phyloP scores from a whole-genome alignment of 345 rosid species.

The Bruguiera parviflora region DNA sequence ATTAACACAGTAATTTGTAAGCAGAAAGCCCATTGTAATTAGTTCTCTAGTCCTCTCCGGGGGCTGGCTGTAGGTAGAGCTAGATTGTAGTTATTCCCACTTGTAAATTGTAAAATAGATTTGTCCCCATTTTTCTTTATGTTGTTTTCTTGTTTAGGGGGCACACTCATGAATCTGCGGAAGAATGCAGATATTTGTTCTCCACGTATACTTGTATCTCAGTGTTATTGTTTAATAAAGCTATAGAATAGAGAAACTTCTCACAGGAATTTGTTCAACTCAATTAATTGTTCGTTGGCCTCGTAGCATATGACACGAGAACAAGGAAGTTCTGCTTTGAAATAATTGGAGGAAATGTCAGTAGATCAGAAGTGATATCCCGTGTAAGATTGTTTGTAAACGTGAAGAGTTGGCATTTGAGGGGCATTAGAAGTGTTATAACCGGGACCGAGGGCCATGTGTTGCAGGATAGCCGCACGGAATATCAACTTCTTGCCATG shows the following conservation, averaged over 20 bases:
- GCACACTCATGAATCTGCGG: constrained; percentile 39
- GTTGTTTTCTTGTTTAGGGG: constrained; percentile 23
- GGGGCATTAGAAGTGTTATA: no score
- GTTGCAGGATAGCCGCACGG: no score
- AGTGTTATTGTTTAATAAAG: constrained; percentile 28
- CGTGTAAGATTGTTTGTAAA: no score
- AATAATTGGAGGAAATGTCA: no score
- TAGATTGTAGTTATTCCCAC: constrained; percentile 37
- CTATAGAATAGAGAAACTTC: constrained; percentile 6
- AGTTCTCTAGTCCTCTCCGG: neutral
- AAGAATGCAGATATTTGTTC: constrained; percentile 47
- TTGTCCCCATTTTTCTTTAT: constrained; percentile 23
- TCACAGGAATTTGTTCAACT: no score
- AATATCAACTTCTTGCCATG: no score
- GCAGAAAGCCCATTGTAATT: constrained; percentile 22
- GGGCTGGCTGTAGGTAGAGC: constrained; percentile 30
- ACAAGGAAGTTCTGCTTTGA: no score
- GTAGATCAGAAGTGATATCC: no score
- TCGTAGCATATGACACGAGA: no score
- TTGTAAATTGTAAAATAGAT: constrained; percentile 49
- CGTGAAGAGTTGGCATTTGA: no score
- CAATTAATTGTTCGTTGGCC: no score
- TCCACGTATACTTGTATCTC: constrained; percentile 19
- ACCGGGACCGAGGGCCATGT: no score
- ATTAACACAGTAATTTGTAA: constrained; percentile 30